These are phyloP conservation scores for Diaporthe sp. DNA, from an alignment of 2,329 filamentous ascomycete species.

Conservation along the genomic window DNA sequence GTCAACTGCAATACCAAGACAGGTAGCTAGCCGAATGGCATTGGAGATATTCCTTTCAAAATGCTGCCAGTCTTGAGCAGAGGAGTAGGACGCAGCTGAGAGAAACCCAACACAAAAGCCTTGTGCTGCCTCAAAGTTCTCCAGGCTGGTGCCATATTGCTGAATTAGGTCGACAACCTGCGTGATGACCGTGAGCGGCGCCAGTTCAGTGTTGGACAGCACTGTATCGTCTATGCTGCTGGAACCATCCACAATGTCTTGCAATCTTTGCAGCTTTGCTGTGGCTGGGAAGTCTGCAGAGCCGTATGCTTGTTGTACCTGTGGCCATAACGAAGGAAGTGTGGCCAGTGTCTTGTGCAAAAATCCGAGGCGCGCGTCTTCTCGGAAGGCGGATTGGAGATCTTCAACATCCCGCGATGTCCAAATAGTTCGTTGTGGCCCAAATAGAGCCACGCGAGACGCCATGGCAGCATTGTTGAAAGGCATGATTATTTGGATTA, in stretches of 20 bases:
- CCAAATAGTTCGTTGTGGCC: conserved; percentile 5
- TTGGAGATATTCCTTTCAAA: conserved; percentile 26
- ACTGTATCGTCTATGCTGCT: background rate
- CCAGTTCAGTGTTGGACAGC: conserved; percentile 5
- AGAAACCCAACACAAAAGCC: conserved; percentile 40
- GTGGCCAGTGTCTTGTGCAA: background rate
- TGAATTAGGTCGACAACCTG: conserved; percentile 30
- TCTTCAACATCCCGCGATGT: background rate
- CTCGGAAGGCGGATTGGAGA: conserved; percentile 2
- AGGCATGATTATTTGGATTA: background rate
- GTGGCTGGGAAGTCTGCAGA: conserved; percentile 4
- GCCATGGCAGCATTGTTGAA: conserved; percentile 13
- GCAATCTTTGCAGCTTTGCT: conserved; percentile 5
- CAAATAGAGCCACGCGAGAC: conserved; percentile 7
- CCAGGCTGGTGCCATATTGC: background rate
- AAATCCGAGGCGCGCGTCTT: conserved; percentile 12
- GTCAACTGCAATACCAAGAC: conserved; percentile 36
- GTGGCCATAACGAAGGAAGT: conserved; percentile 2
- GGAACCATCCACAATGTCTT: conserved; percentile 12
- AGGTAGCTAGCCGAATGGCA: conserved; percentile 33
- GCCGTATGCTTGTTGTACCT: conserved; percentile 13
- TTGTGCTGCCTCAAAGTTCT: conserved; percentile 25
- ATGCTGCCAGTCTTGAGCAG: conserved; percentile 3
- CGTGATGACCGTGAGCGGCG: conserved; percentile 8
- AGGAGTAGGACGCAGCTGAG: conserved; percentile 26